Base-by-base conservation (phyloP, 768 basidiomycete genomes). In the Agaricus sinodeliciosus region DNA sequence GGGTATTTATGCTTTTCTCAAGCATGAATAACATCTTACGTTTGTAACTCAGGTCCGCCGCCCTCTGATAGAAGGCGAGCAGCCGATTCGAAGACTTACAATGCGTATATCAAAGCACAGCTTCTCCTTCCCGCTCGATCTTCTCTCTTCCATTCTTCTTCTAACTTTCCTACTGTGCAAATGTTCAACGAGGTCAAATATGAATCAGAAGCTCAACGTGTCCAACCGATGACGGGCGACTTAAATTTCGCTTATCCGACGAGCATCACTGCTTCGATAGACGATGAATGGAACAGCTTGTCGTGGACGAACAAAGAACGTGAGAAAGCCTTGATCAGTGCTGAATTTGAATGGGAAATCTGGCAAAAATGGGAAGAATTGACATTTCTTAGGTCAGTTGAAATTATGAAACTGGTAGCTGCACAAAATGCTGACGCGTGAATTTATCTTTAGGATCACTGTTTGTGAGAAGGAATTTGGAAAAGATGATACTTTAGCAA, bases 321-420 rank as follows among this genome's bases (percentile, higher is more conserved):
- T 13, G 73, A 70, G 19, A 71, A 78, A 58, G 63, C 71, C 26
- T 48, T 75, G 52, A 77, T 71, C 72, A 68, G 74, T 26, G 67
- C 72, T 46, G 55, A 58, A 2, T 73, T 77, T 50, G 71, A 77
- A 54, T 84, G 77, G 76, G 70, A 73, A 46, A 13, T 53, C 2
- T 53, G 27, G n/a, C 78, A 73, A 45, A 72, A 73, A 13, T 56
- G 55, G 27, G 82, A 82, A 41, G 75, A 78, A 9, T 58, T 84
- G 28, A 72, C 76, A 3, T 82, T 83, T 57, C 35, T 83, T 36
- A 69, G 76, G 80, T 79, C 46, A 26, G 72, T 60, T 19, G 22
- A 4, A 27, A n/a, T 7, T 9, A 11, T 31, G 28, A 28, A 28
- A 28, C 31, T 31, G 31, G 31, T 31, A 8, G 31, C 8, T 31